Percentiles rank a stretch among this genome's conserved stretches.
Conservation (phyloP, 768 basidiomycete species). For the Glaciozyma martinii region DNA sequence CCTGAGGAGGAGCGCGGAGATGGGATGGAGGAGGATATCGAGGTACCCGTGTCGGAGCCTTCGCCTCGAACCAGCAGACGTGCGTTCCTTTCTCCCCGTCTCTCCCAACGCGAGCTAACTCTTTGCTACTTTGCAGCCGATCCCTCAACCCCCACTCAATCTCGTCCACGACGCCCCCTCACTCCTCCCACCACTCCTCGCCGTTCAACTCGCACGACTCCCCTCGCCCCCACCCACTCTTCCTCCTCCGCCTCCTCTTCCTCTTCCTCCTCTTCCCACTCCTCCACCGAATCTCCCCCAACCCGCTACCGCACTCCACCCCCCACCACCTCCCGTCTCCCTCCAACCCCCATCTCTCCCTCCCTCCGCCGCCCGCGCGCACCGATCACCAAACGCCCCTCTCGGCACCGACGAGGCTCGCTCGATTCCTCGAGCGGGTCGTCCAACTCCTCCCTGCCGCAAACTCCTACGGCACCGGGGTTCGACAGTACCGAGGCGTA, state of each 20-base stretch:
- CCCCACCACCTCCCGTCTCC: background rate
- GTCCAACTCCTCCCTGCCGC: conserved; percentile 17
- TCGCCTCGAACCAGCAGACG: conserved; percentile 7
- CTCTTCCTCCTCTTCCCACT: conserved; percentile 7
- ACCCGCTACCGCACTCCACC: conserved; percentile 14
- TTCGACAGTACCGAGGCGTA: background rate
- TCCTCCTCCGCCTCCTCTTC: background rate
- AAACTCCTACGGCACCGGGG: conserved; percentile 22
- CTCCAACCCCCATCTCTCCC: conserved; percentile 26
- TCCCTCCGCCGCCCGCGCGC: conserved; percentile 2
- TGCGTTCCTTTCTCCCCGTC: conserved; percentile 2
- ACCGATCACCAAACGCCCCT: background rate
- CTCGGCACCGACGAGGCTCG: conserved; percentile 13
- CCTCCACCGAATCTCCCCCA: background rate
- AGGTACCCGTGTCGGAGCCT: background rate
- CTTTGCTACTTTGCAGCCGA: background rate
- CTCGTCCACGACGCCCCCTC: conserved; percentile 10
- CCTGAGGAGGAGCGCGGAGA: conserved; percentile 12
- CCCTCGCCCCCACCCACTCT: background rate
- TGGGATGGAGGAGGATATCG: conserved; percentile 13
- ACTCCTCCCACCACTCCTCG: conserved; percentile 26
- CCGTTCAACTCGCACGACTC: background rate
- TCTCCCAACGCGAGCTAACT: background rate
- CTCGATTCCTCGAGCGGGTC: conserved; percentile 19
- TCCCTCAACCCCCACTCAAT: background rate